Percentiles rank a stretch among this genome's conserved stretches.
These are phyloP conservation scores for Lipomyces yamanashiensis DNA, from an alignment of 805 yeast species.

Conservation along the genomic window DNA sequence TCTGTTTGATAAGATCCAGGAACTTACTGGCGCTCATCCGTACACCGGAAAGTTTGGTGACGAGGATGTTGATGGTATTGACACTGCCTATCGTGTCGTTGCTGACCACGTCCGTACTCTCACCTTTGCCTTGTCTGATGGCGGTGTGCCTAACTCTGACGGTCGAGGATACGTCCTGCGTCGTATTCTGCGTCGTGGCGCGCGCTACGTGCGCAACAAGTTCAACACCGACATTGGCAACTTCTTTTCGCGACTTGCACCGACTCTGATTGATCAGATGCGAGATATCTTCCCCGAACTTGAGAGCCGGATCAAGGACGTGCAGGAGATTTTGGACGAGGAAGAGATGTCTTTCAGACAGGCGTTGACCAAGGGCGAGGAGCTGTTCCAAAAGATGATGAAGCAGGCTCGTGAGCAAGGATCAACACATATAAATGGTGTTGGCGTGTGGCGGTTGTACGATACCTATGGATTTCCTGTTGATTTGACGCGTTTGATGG, in stretches of 20 bases:
- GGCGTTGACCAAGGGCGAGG: conserved; percentile 97
- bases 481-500: conserved; percentile 96
- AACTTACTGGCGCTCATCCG: conserved; percentile 88
- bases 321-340: conserved; percentile 90
- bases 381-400: conserved; percentile 91
- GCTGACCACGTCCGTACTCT: conserved; percentile 99
- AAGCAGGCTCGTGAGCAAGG: conserved; percentile 75
- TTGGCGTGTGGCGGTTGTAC: conserved; percentile 96
- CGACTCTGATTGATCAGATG: conserved; percentile 89
- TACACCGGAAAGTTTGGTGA: conserved; percentile 92
- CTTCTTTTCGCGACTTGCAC: conserved; percentile 89
- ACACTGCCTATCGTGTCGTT: conserved; percentile 95
- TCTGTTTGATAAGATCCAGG: conserved; percentile 81
- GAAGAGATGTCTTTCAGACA: conserved; percentile 95
- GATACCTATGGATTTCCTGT: conserved; percentile 99
- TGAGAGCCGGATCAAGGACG: conserved; percentile 66
- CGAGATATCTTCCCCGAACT: conserved; percentile 91
- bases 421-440: conserved; percentile 80
- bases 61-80: conserved; percentile 89
- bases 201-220: conserved; percentile 94
- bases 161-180: conserved; percentile 98
- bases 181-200: conserved; percentile 96
- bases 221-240: conserved; percentile 94
- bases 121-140: conserved; percentile 95
- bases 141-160: conserved; percentile 99